Evolutionary conservation across 345 rosid species (phyloP).

Genomic region (Citrus inodora): DNA sequence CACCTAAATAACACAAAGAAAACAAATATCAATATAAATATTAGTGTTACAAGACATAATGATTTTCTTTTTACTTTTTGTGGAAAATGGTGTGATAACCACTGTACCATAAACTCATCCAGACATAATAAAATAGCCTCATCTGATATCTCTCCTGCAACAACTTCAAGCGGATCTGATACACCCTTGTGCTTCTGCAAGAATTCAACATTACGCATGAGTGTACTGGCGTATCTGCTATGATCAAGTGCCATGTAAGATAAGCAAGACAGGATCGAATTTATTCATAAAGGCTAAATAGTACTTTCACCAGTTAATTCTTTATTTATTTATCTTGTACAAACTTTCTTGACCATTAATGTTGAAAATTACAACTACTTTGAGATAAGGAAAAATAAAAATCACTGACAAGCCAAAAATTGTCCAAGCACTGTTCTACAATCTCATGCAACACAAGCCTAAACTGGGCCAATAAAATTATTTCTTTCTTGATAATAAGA

Average conservation of each 20-base stretch:
- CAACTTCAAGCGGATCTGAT: conserved; percentile 96
- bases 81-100: background rate
- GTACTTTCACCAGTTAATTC: background rate
- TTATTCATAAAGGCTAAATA: background rate
- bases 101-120: conserved; percentile 92
- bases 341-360: conserved; percentile 1
- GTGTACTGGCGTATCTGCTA: background rate
- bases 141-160: conserved; percentile 92
- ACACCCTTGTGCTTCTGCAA: conserved; percentile 92
- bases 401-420: background rate
- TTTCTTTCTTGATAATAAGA: background rate
- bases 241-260: conserved; percentile 2
- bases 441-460: background rate
- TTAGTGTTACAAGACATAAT: background rate
- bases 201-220: conserved; percentile 14
- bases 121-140: conserved; percentile 84
- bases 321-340: too few relatives aligned
- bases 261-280: background rate
- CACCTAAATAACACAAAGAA: conserved; percentile 48
- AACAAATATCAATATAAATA: background rate
- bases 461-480: background rate
- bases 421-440: background rate
- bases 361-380: too few relatives aligned
- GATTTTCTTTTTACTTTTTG: background rate
- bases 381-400: background rate